Percentiles rank a stretch among this genome's conserved stretches.
phyloP scores from a whole-genome alignment of 2,329 filamentous ascomycete species.

The Atkinsonella texensis region DNA sequence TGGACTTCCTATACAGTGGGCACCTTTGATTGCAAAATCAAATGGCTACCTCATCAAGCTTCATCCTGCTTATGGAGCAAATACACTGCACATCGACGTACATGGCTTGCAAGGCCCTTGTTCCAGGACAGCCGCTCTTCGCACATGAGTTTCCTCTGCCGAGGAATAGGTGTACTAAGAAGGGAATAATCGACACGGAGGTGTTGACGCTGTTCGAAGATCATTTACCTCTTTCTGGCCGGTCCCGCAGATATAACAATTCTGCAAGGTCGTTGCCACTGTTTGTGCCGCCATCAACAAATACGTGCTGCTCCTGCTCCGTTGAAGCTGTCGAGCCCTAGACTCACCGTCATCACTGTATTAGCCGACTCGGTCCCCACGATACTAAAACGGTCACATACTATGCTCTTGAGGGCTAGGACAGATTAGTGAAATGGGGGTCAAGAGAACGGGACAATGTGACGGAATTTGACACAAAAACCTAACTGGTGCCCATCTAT shows the following conservation, averaged over 20 bases:
- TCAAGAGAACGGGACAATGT: background rate
- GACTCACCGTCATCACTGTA: background rate
- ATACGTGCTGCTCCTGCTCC: background rate
- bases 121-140: background rate
- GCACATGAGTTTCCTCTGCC: background rate
- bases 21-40: no score
- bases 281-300: background rate
- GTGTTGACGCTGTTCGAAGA: no score
- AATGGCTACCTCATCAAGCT: no score
- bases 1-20: no score
- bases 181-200: no score
- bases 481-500: no score
- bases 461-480: background rate
- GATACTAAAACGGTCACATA: background rate
- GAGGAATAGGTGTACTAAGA: no score
- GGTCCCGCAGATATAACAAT: background rate
- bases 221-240: no score
- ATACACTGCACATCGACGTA: background rate
- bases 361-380: background rate
- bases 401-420: background rate
- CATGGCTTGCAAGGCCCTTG: background rate
- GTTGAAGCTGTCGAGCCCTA: background rate
- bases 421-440: background rate
- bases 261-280: no score
- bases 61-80: no score